Evolutionary conservation across 78 protist genomes (phyloP), one percentile per base, ranked within the genome.

Genomic region (Guillardia theta): DNA sequence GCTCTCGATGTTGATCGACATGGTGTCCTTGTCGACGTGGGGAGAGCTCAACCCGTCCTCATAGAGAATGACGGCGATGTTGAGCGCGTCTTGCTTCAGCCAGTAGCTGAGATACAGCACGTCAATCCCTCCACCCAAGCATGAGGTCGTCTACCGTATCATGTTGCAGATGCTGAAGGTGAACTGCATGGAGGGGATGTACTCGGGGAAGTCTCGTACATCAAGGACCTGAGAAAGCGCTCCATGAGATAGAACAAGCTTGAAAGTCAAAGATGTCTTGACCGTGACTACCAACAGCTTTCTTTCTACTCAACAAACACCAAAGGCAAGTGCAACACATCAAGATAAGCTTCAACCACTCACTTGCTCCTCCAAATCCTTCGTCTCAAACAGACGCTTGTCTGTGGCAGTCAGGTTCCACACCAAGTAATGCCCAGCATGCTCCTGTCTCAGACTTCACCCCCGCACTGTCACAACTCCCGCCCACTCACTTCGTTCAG

Each of bases 71-170:
- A 78, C 90, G 6, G 90, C 90, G 53, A 78, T 48, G 8, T 78
- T 78, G 50, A 37, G 90, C 45, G 90, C 43, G 39, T 78, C 90
- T 48, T 78, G 90, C 90, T 78, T 78, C 44, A 78, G 90, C 90
- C 90, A 78, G 48, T 78, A 78, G n/a, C n/a, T n/a, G n/a, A n/a
- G n/a, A n/a, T n/a, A n/a, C n/a, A n/a, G n/a, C n/a, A n/a, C 64
- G 33, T 53, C 33, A 15, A 21, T 53, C 64, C 64, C 19, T 53
- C 64, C 64, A 53, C 33, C 33, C 64, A 53, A 53, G 19, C 12
- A 15, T 53, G 64, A 53, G 64, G 64, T 21, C 64, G 64, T 21
- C 12, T n/a, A n/a, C 45, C 90, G 45, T 22, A 78, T 78, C 48
- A 24, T 30, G 90, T 78, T 78, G 48, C 90, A 78, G 24, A 36